Evolutionary conservation across 2,329 filamentous ascomycete species (phyloP), one percentile per base, ranked within the genome.

Genomic region (Diaporthe sp.): DNA sequence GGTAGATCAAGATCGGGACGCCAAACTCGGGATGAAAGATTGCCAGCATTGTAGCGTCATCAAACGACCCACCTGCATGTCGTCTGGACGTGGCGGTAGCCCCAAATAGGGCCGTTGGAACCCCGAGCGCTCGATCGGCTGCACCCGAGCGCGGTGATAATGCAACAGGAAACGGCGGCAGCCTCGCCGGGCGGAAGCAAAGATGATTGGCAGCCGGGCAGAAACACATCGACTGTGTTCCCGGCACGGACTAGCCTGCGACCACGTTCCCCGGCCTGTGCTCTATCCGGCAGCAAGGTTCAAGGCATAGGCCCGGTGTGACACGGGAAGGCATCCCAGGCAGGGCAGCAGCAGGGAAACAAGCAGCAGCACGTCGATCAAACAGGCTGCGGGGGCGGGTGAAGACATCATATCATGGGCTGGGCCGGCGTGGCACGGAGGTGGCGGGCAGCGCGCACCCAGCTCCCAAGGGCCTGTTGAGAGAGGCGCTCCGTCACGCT

Each of bases 251-350:
- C 45, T 52, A 67, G 64, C 30, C 42, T 52, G 45, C 15, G 30
- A 52, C 64, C 64, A 67, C 64, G 64, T 25, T 67, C 45, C 64
- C 64, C 64, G 64, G 64, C 64, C 64, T 35, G 60, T 38, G 64
- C 30, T 25, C 64, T 67, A 67, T 67, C 64, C 64, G 64, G 64
- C 64, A 67, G 64, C 64, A 67, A 67, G 64, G 64, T 67, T 67
- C 64, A 67, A 52, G 64, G 64, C 22, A 67, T 35, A 28, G 45
- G 30, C 30, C 10, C 45, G 45, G 45, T 40, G 64, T 67, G 45
- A 52, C 64, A 38, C 30, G 33, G 45, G 22, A 67, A 38, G 42
- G 19, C 6, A 50, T 50, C 42, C 42, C 61, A 45, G 64, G 64
- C 45, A 38, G 64, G 47, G 30, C 45, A 52, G 42, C 64, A 40